Evolutionary conservation across 1,284 basidiomycete genomes (phyloP).

Genomic region (Ustilago xerochloae): DNA sequence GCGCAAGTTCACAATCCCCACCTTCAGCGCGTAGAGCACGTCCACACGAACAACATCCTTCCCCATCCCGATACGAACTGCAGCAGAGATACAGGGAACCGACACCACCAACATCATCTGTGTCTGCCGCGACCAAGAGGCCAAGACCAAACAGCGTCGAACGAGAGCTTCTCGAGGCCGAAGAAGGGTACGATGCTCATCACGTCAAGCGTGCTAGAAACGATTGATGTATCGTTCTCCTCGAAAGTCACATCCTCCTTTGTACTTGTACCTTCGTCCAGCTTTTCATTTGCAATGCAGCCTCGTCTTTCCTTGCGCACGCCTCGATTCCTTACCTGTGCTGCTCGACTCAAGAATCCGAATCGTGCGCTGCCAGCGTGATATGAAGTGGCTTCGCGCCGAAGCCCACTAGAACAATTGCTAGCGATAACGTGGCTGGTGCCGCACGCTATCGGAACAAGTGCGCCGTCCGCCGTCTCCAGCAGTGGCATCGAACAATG

Average conservation of each 20-base stretch:
- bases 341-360: background rate
- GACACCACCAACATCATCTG: conserved; percentile 15
- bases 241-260: background rate
- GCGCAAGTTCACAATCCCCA: conserved; percentile 14
- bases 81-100: conserved; percentile 18
- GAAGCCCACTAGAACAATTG: no score
- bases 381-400: no score
- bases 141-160: conserved; percentile 28
- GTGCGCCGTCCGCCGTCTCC: no score
- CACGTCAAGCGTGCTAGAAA: conserved; percentile 36
- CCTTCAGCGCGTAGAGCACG: conserved; percentile 6
- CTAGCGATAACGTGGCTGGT: no score
- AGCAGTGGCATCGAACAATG: no score
- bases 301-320: background rate
- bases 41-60: conserved; percentile 15
- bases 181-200: conserved; percentile 8
- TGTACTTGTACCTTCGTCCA: conserved; percentile 18
- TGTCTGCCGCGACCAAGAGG: conserved; percentile 18
- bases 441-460: no score
- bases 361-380: no score
- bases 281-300: background rate
- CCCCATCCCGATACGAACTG: conserved; percentile 15
- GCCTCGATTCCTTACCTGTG: no score
- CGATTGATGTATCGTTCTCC: conserved; percentile 9
- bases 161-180: conserved; percentile 27